These are phyloP conservation scores for Pseudonectria foliicola DNA, from an alignment of 2,329 filamentous ascomycete species.

Conservation along the genomic window DNA sequence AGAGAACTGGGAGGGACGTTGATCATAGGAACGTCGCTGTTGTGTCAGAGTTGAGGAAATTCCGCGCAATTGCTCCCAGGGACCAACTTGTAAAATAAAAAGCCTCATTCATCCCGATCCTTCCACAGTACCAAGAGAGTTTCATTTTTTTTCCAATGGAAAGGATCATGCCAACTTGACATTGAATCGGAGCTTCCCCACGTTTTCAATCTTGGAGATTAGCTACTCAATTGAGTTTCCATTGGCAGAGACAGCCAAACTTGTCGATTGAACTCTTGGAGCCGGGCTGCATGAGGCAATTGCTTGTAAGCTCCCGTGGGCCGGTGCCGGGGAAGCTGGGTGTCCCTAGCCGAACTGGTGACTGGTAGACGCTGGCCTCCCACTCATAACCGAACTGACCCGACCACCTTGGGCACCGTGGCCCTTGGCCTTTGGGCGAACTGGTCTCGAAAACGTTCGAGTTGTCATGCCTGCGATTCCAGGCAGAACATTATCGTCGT, in stretches of 20 bases:
- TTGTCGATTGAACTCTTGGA: conserved; percentile 7
- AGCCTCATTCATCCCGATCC: conserved; percentile 33
- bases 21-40: conserved; percentile 24
- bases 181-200: conserved; percentile 1
- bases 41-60: conserved; percentile 30
- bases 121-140: conserved; percentile 26
- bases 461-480: conserved; percentile 18
- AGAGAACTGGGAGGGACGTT: conserved; percentile 31
- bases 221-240: conserved; percentile 15
- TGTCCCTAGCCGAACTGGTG: conserved; percentile 15
- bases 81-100: conserved; percentile 38
- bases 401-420: conserved; percentile 9
- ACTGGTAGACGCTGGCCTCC: conserved; percentile 13
- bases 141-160: conserved; percentile 17
- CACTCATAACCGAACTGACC: conserved; percentile 23
- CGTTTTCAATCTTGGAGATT: conserved; percentile 5
- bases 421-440: conserved; percentile 4
- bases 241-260: conserved; percentile 11
- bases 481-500: conserved; percentile 18
- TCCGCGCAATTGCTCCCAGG: conserved; percentile 26
- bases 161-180: conserved; percentile 3
- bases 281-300: conserved; percentile 20
- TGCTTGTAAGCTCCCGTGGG: conserved; percentile 23
- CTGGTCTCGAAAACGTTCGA: conserved; percentile 9
- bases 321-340: conserved; percentile 21